Evolutionary conservation across 169 alveolate species (phyloP).

Genomic region (Perkinsus marinus): DNA sequence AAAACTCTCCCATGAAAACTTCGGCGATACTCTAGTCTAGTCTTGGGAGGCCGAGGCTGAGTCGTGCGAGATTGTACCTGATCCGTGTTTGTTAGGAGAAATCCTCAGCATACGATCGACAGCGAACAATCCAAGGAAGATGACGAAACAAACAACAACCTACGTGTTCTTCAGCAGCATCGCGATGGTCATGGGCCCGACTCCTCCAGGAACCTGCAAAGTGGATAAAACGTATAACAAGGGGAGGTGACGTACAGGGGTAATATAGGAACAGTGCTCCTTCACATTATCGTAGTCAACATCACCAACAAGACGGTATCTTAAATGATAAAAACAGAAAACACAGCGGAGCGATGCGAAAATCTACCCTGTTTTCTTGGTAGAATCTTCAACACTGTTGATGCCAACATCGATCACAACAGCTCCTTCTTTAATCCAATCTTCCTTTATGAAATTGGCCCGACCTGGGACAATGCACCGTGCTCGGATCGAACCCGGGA

Average conservation of each 20-base stretch:
- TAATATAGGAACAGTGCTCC: constrained; percentile 31
- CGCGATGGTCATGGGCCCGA: constrained; percentile 67
- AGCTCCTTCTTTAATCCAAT: constrained; percentile 47
- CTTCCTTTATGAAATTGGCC: constrained; percentile 38
- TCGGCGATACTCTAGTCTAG: not conserved
- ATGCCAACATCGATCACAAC: constrained; percentile 64
- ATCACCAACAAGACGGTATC: constrained; percentile 37
- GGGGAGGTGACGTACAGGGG: constrained; percentile 20
- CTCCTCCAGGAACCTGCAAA: constrained; percentile 58
- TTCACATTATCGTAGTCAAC: constrained; percentile 38
- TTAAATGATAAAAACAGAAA: not conserved
- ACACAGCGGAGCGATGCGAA: not conserved
- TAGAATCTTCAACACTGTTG: constrained; percentile 20
- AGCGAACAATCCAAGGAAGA: no score
- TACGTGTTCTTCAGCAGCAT: constrained; percentile 43
- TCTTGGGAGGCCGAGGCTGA: not conserved
- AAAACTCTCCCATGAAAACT: not conserved
- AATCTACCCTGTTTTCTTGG: not conserved
- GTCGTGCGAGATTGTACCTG: not conserved
- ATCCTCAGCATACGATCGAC: no score
- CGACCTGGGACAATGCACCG: not conserved
- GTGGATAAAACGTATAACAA: not conserved
- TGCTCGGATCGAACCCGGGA: not conserved
- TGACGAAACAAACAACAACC: not conserved
- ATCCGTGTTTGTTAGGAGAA: no score